Evolutionary conservation across 176 grass and related monocot genomes (phyloP), one percentile per base, ranked within the genome.

Genomic region (Zea luxurians): DNA sequence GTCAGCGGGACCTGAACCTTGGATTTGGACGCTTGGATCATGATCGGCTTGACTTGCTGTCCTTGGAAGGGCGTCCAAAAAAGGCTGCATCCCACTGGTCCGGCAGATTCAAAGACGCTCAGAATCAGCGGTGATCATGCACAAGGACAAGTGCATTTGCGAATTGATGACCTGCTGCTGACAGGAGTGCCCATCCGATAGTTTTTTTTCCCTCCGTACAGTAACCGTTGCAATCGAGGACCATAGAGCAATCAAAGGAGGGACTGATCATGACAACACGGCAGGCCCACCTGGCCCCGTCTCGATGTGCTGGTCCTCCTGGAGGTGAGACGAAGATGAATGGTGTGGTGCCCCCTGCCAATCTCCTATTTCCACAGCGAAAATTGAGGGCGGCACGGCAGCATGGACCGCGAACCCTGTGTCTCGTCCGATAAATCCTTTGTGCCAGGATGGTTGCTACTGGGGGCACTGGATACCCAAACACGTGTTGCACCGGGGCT

Each of bases 351-450:
- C 55, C 55, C 66, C 5, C 48, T 49, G 85, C 73, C 66, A 59
- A 59, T 66, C 74, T 43, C 65, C 70, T 48, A 40, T 52, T 72
- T 43, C 71, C 58, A 60, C 81, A 88, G 80, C 80, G 2, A 75
- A 68, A 81, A 71, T 65, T 65, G 64, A 84, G 70, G 73, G 73
- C 49, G 35, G 21, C 86, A 58, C 49, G 35, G 21, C 86, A 58
- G 75, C 71, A 37, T 59, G 81, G 77, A 65, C 73, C 73, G 20
- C 21, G 68, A 27, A 27, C 27, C 27, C 7, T 47, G 83, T 65
- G 57, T 45, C 63, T 60, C 67, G 10, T 57, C 72, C 75, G 78
- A 70, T 80, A 88, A 88, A 84, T 76, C 76, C 76, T 2, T 4
- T 27, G 70, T 13, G 77, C 77, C 70, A 64, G 76, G 62, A 75